phyloP scores from a whole-genome alignment of 2,329 filamentous ascomycete genomes.

The Neobulgaria alba region DNA sequence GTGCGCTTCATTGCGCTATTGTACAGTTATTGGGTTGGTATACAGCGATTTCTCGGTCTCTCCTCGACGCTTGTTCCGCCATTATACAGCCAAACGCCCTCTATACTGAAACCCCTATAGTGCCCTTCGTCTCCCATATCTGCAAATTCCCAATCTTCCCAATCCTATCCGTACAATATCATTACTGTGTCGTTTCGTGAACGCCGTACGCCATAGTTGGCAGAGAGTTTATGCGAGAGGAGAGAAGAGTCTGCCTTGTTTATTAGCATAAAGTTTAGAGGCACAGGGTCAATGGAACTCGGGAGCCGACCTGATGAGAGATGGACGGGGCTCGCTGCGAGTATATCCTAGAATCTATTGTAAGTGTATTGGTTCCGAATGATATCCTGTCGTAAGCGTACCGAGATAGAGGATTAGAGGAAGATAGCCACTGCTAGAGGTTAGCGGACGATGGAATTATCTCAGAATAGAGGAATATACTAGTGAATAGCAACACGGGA shows the following conservation, averaged over 20 bases:
- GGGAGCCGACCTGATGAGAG: slow-evolving; percentile 54
- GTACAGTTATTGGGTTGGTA: slow-evolving; percentile 23
- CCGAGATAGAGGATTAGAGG: slow-evolving; percentile 95
- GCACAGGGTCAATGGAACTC: background rate
- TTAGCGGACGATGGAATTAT: slow-evolving; percentile 28
- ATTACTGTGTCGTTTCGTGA: slow-evolving; percentile 3
- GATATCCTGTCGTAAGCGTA: slow-evolving; percentile 38
- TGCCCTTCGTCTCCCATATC: background rate
- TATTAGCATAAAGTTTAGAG: slow-evolving; percentile 19
- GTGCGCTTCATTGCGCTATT: slow-evolving; percentile 18
- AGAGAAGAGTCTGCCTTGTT: slow-evolving; percentile 45
- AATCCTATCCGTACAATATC: slow-evolving; percentile 13
- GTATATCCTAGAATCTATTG: slow-evolving; percentile 71
- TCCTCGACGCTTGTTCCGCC: slow-evolving; percentile 4
- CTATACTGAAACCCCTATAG: slow-evolving; percentile 14
- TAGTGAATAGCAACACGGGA: slow-evolving; percentile 93
- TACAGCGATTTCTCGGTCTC: slow-evolving; percentile 5
- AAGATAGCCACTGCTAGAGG: slow-evolving; percentile 69
- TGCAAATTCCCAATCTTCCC: slow-evolving; percentile 1
- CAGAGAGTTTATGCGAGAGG: slow-evolving; percentile 46
- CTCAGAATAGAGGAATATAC: slow-evolving; percentile 39
- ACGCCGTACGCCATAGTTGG: slow-evolving; percentile 6
- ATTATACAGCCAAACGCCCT: slow-evolving; percentile 21
- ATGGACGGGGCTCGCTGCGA: slow-evolving; percentile 83
- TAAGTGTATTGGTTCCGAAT: slow-evolving; percentile 11